Conservation (phyloP, 176 grass and related monocot species). For the Secale cereale region DNA sequence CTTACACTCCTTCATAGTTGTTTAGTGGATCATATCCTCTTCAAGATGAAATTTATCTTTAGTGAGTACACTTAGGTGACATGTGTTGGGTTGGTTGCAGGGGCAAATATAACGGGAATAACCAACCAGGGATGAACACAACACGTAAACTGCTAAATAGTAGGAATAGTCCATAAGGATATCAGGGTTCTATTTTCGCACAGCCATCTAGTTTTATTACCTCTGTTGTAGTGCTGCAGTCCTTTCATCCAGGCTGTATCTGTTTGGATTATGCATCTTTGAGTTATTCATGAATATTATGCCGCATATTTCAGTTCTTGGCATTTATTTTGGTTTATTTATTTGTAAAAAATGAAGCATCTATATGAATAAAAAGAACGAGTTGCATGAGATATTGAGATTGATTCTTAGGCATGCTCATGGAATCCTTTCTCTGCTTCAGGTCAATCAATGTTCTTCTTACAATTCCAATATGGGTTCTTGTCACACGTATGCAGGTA, state of each 20-base stretch:
- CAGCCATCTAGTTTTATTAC: background rate
- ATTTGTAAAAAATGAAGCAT: background rate
- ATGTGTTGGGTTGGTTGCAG: background rate
- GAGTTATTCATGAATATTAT: background rate
- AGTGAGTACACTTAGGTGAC: background rate
- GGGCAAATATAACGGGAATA: background rate
- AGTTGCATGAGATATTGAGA: background rate
- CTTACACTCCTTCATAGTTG: background rate
- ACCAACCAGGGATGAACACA: background rate
- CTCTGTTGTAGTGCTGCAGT: background rate
- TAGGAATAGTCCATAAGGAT: background rate
- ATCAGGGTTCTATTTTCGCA: background rate
- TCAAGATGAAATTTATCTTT: background rate
- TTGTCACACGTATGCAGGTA: constrained; percentile 99
- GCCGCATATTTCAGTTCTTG: background rate
- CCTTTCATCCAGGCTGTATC: background rate
- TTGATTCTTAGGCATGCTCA: constrained; percentile 32
- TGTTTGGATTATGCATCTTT: constrained; percentile 5
- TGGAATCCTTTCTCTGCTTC: constrained; percentile 23
- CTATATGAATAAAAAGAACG: background rate
- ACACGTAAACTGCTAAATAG: background rate
- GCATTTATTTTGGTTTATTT: constrained; percentile 6
- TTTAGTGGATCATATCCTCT: background rate
- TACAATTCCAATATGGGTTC: constrained; percentile 96
- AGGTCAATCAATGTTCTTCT: constrained; percentile 95